Evolutionary conservation across 2,329 filamentous ascomycete genomes (phyloP), one percentile per base, ranked within the genome.

Genomic region (Phaeosphaeriaceae sp.): DNA sequence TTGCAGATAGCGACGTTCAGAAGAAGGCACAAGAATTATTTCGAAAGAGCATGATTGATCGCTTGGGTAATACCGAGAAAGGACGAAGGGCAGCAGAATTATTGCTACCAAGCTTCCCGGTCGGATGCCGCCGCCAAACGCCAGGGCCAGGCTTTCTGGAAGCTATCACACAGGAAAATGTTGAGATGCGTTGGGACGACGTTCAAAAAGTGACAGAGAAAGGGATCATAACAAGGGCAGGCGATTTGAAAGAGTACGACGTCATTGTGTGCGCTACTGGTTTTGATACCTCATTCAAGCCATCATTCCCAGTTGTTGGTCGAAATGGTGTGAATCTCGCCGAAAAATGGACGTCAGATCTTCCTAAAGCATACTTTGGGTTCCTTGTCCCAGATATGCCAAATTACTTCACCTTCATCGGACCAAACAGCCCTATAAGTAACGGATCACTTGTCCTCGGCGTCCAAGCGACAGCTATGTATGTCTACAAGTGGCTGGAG

Each of bases 61-160:
- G 76, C 15, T 61, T 80, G 7, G 62, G 61, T 15, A 67, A 67
- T 49, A 69, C 25, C 25, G 25, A 72, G n/a, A 75, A 75, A 0
- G 65, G 78, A 15, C 72, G 25, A 31, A 31, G 25, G 11, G 25
- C 77, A 51, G 76, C 72, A 53, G 71, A 76, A 20, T 63, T 65
- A 51, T 60, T 80, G 5, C 70, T 76, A 46, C 79, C 79, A 1
- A 60, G 60, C n/a, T 81, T 79, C 58, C 63, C 76, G 0, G 46
- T 54, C 13, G 60, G 60, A 19, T 61, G 71, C 55, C 69, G 79
- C 6, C 49, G 79, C n/a, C 69, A 81, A 48, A 81, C 78, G 1
- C 79, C 79, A 1, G 81, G 81, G 1, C 80, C 82, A 60, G 79
- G 79, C 11, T 83, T 81, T 61, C 76, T 84, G 10, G 79, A 83